Evolutionary conservation across 225 moss, liverwort and hornwort genomes (phyloP).

Genomic region (Physcomitrellopsis africana): DNA sequence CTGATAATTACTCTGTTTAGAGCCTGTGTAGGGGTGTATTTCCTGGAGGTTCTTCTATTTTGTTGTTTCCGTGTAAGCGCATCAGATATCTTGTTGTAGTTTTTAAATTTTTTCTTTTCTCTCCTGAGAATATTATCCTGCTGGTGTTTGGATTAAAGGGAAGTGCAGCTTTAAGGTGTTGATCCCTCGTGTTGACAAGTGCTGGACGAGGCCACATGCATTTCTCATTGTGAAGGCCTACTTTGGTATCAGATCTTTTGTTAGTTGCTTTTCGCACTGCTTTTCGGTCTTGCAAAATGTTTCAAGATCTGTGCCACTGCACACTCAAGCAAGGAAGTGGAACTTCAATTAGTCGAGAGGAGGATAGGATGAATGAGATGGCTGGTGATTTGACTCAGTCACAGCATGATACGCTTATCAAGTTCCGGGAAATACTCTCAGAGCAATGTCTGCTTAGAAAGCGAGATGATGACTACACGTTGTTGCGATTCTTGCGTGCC

Average conservation of each 20-base stretch:
- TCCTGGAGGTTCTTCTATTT: background rate
- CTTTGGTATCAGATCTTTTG: background rate
- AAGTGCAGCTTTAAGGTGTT: too few species aligned
- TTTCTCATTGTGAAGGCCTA: constrained; percentile 16
- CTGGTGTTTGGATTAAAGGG: too few species aligned
- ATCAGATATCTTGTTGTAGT: background rate
- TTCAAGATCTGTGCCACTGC: constrained; percentile 51
- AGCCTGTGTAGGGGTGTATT: background rate
- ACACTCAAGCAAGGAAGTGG: constrained; percentile 40
- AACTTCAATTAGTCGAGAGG: constrained; percentile 39
- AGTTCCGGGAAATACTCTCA: constrained; percentile 37
- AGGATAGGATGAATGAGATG: constrained; percentile 41
- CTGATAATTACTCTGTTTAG: background rate
- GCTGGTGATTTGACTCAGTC: constrained; percentile 43
- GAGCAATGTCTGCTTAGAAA: constrained; percentile 49
- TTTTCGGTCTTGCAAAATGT: constrained; percentile 14
- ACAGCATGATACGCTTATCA: constrained; percentile 44
- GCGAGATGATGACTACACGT: constrained; percentile 44
- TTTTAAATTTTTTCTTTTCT: too few species aligned
- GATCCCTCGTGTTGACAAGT: background rate
- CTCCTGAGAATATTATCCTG: too few species aligned
- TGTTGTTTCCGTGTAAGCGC: background rate
- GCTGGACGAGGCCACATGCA: background rate
- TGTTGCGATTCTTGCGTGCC: constrained; percentile 51
- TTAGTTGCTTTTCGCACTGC: constrained; percentile 5